These are phyloP conservation scores for Cudoniella acicularis DNA, from an alignment of 495 filamentous ascomycete species.

Conservation along the genomic window DNA sequence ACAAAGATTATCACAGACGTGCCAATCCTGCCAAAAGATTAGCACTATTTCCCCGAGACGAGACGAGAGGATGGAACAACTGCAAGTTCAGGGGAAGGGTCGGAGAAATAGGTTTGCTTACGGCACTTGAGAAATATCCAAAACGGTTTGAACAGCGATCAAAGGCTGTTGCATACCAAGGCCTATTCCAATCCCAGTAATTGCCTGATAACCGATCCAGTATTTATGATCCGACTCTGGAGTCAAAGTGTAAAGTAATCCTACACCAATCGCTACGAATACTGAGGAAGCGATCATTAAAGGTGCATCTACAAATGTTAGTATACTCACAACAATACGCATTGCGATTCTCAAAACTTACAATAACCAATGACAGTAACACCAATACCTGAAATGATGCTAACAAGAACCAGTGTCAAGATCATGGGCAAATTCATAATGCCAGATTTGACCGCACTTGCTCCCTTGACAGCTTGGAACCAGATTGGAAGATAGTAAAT, in stretches of 20 bases:
- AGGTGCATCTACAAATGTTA: slow-evolving; percentile 22
- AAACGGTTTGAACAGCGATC: slow-evolving; percentile 24
- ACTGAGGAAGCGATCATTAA: slow-evolving; percentile 27
- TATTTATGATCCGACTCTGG: slow-evolving; percentile 1
- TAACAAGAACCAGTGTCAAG: slow-evolving; percentile 32
- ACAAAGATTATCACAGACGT: slow-evolving; percentile 27
- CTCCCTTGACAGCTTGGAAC: slow-evolving; percentile 77
- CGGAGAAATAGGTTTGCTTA: slow-evolving; percentile 13
- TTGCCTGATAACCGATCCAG: slow-evolving; percentile 22
- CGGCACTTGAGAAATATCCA: slow-evolving; percentile 18
- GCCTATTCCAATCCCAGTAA: slow-evolving; percentile 24
- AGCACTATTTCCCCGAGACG: background rate
- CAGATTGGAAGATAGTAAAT: slow-evolving; percentile 71
- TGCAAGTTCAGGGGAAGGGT: background rate
- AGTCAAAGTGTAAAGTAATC: slow-evolving; percentile 10
- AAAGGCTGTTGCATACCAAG: slow-evolving; percentile 27
- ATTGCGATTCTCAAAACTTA: slow-evolving; percentile 16
- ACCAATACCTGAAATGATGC: slow-evolving; percentile 30
- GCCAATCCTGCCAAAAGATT: background rate
- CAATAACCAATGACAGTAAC: slow-evolving; percentile 31
- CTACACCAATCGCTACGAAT: slow-evolving; percentile 47
- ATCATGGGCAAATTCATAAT: slow-evolving; percentile 52
- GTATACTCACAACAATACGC: too few species aligned
- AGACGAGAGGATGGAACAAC: background rate
- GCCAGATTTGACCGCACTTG: slow-evolving; percentile 44